phyloP scores from a whole-genome alignment of 306 rosid species.

The Dalbergia cultrata region DNA sequence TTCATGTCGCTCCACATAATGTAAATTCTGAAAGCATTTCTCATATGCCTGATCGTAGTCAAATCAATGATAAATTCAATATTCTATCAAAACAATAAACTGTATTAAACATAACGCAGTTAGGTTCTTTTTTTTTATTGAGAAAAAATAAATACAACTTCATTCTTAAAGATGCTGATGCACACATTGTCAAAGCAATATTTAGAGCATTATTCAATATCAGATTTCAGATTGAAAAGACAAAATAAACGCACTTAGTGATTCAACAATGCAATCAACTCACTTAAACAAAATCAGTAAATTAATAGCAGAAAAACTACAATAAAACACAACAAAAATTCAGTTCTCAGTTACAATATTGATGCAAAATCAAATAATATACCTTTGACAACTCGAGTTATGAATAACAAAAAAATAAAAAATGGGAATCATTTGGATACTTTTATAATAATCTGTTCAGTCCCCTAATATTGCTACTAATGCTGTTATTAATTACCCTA shows the following conservation, averaged over 20 bases:
- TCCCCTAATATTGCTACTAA: too few relatives aligned
- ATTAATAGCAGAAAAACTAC: not conserved
- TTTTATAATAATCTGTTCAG: not conserved
- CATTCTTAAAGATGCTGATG: not conserved
- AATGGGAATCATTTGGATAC: not conserved
- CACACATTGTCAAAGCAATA: not conserved
- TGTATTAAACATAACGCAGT: conserved; percentile 21
- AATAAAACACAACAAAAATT: not conserved
- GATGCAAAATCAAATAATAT: conserved; percentile 18
- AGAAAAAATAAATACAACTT: not conserved
- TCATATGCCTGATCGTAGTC: conserved; percentile 78
- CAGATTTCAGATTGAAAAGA: conserved; percentile 28
- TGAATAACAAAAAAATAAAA: not conserved
- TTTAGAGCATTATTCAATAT: conserved; percentile 21
- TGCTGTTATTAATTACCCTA: too few relatives aligned
- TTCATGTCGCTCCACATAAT: conserved; percentile 82
- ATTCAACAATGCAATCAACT: not conserved
- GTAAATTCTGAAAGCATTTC: conserved; percentile 96
- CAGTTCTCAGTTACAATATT: not conserved
- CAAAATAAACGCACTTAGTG: conserved; percentile 22
- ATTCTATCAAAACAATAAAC: conserved; percentile 27
- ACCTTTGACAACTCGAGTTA: not conserved
- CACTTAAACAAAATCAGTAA: not conserved
- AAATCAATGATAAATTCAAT: conserved; percentile 43
- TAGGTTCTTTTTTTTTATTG: not conserved